Conservation (phyloP, 2,329 filamentous ascomycete genomes). For the Fusarium gaditjirri region DNA sequence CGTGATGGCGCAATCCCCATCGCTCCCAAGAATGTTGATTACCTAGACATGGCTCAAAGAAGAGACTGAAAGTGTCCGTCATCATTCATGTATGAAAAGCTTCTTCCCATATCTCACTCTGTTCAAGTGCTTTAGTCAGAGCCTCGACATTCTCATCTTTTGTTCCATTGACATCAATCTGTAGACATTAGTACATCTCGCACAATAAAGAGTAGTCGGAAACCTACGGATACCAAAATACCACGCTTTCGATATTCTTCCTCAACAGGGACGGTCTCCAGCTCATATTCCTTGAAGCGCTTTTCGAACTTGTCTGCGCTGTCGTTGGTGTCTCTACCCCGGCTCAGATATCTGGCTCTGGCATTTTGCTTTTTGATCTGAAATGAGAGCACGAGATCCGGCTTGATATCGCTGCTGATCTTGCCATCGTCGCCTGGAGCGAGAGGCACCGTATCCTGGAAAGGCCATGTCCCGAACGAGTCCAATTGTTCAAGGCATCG, state of each 20-base stretch:
- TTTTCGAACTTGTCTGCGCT: neutral
- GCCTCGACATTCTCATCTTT: neutral
- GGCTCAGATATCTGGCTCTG: neutral
- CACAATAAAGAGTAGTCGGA: rapidly evolving
- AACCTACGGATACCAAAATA: neutral
- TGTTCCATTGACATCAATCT: neutral
- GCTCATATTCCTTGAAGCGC: neutral
- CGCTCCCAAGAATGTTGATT: neutral
- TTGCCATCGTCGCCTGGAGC: too few species aligned
- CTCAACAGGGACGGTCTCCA: neutral
- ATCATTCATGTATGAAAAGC: rapidly evolving
- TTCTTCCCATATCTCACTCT: rapidly evolving
- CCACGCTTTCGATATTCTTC: neutral
- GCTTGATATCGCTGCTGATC: neutral
- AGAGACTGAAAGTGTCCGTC: rapidly evolving
- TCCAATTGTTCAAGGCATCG: neutral
- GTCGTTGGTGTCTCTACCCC: neutral
- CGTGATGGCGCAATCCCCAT: too few species aligned
- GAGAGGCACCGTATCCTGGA: neutral
- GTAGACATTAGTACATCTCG: rapidly evolving
- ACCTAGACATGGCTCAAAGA: neutral
- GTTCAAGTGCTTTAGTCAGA: neutral
- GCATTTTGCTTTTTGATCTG: neutral
- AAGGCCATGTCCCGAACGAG: neutral
- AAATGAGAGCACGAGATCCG: neutral